These are phyloP conservation scores for Nicotiana attenuata DNA, from an alignment of 257 asterid genomes.

Conservation along the genomic window DNA sequence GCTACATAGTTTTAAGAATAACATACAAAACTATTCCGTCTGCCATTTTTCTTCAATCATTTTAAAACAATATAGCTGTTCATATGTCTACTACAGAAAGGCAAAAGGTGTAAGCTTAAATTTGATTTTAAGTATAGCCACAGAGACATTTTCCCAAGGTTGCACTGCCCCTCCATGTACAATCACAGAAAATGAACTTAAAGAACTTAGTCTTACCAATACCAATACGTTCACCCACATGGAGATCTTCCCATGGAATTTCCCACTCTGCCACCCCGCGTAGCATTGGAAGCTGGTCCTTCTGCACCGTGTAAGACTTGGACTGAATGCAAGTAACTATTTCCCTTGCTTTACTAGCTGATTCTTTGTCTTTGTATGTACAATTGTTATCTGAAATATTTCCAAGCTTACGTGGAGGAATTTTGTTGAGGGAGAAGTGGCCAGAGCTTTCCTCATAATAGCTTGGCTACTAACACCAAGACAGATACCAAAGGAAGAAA, in stretches of 20 bases:
- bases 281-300: constrained; percentile 52
- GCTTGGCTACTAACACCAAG: too few species aligned
- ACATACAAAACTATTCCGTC: neutral
- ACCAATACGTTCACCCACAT: constrained; percentile 94
- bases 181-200: neutral
- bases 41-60: constrained; percentile 3
- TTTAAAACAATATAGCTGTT: neutral
- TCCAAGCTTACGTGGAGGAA: neutral
- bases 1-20: neutral
- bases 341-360: constrained; percentile 23
- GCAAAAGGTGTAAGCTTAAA: neutral
- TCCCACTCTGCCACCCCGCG: constrained; percentile 75
- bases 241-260: constrained; percentile 95
- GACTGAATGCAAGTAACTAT: constrained; percentile 30
- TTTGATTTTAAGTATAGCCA: neutral
- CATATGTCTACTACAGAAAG: neutral
- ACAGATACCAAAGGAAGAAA: too few species aligned
- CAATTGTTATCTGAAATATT: constrained; percentile 1
- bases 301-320: constrained; percentile 27
- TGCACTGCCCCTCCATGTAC: neutral
- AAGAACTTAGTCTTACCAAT: constrained; percentile 17
- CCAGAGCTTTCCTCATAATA: too few species aligned
- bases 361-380: constrained; percentile 18
- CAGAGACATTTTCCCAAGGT: neutral
- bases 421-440: too few species aligned